Base-by-base conservation (phyloP, 176 grass and related monocot species). In the Phyllostachys edulis region DNA sequence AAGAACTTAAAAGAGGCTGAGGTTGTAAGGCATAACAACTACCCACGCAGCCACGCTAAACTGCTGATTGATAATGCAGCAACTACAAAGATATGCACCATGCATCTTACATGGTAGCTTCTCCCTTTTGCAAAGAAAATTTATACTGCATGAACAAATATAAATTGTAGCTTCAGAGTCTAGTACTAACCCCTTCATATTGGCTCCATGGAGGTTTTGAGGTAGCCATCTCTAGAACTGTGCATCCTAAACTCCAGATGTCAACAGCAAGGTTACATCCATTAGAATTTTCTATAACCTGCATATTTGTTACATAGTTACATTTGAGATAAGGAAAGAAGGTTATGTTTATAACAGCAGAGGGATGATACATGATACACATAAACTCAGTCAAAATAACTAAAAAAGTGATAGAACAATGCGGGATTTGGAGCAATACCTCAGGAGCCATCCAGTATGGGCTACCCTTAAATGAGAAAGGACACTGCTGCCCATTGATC, bases 121-220 rank as follows among this genome's bases (percentile, higher is more conserved):
- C 26, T 68, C 26, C 44, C 13, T 60, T 59, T 60, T 66, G 61
- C 42, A 76, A 76, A 67, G 51, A 54, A 81, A 72, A 73, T 69
- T 61, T 50, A 82, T 69, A 78, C 42, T 44, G 18, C 40, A 62
- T 38, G 52, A 73, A 78, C 18, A 78, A 78, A 90, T 51, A 83
- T 61, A 86, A 87, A 74, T 34, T 34, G 47, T 79, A 90, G 74
- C 59, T 83, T 78, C 32, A 86, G 40, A 86, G 59, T 83, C 39
- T 63, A 88, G 50, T 81, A 86, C 88, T 67, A 79, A 99, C 96
- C 96, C 96, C 96, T 91, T 99, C 96, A 84, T 99, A 99, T 77
- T 99, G 93, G 59, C 96, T 94, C 96, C 96, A 96, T 66, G 96
- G 96, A 87, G 96, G 96, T 90, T 99, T 99, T 90, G 93, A 94